Evolutionary conservation across 495 filamentous ascomycete genomes (phyloP).

Genomic region (Eremomyces bilateralis): DNA sequence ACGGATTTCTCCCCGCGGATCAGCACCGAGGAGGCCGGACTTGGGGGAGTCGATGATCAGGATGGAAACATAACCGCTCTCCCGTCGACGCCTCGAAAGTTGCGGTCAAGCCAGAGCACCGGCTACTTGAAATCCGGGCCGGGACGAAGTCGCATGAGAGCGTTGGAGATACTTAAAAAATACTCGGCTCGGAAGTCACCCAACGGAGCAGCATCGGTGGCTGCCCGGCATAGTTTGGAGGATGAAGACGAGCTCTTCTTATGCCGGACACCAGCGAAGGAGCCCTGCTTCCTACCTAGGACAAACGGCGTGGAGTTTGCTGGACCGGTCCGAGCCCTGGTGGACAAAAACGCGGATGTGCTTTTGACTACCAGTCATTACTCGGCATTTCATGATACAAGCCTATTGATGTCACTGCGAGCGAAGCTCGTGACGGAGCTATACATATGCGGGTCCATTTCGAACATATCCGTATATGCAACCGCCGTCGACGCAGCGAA

Average conservation of each 20-base stretch:
- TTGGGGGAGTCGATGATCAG: too few relatives aligned
- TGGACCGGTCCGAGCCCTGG: constrained; percentile 28
- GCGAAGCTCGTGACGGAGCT: constrained; percentile 68
- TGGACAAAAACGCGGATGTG: constrained; percentile 29
- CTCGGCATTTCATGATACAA: constrained; percentile 62
- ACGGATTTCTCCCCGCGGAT: constrained; percentile 4
- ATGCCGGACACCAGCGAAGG: constrained; percentile 15
- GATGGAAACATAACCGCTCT: background rate
- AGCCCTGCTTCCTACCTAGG: constrained; percentile 36
- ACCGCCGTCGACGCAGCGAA: constrained; percentile 79
- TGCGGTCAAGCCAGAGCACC: background rate
- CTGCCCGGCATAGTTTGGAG: constrained; percentile 15
- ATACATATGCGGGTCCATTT: constrained; percentile 78
- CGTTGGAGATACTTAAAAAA: constrained; percentile 13
- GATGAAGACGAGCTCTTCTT: constrained; percentile 41
- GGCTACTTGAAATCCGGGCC: background rate
- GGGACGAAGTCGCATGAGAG: constrained; percentile 5
- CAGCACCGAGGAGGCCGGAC: background rate
- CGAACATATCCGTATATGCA: constrained; percentile 76
- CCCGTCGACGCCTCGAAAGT: constrained; percentile 1
- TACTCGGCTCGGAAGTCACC: constrained; percentile 6
- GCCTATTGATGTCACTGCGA: constrained; percentile 47
- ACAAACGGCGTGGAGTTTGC: constrained; percentile 48
- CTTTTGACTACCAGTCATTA: constrained; percentile 65
- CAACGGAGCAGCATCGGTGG: background rate